Base-by-base conservation (phyloP, 1,139 yeast species). In the Diutina pseudorugosa region DNA sequence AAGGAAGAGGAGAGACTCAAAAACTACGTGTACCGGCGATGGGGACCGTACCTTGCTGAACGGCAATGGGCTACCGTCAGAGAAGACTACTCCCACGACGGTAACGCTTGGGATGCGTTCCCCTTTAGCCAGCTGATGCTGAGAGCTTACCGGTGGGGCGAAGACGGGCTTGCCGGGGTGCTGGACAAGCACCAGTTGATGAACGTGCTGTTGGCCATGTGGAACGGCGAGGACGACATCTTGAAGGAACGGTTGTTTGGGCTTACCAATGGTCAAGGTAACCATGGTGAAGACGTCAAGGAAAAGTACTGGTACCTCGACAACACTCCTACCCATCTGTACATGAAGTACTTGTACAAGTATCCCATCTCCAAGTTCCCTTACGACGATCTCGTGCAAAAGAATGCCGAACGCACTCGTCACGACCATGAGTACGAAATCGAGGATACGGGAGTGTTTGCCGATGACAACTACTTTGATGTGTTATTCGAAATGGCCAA, bases 281-380 rank as follows among this genome's bases (percentile, higher is more conserved):
- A 91, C 65, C 98, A 91, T 65, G 98, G 98, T 54, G 98, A 91
- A 64, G 98, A 91, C 65, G 96, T 88, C 57, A 88, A 88, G 69
- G 79, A 75, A 54, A 90, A 88, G 66, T 77, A 88, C 64, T 91
- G 88, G 66, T 85, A 80, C 64, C 75, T 91, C 57, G 98, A 91
- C 68, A 90, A 89, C 66, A 85, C 95, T 3, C 98, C 98, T 5
- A 79, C 96, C 11, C 98, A 91, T 67, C 83, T 95, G 42, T 91
- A 90, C 71, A 87, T 89, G 89, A 90, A 91, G 71, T 89, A 85
- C 60, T 74, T 89, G 57, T 91, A 91, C 77, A 91, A 91, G 72
- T 91, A 91, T 64, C 96, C 98, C 20, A 96, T 89, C 59, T 72
- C 75, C 50, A 80, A 81, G 67, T 91, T 80, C 65, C 98, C 98